Conservation (phyloP, 768 basidiomycete genomes). For the Tylopilus intermedius region DNA sequence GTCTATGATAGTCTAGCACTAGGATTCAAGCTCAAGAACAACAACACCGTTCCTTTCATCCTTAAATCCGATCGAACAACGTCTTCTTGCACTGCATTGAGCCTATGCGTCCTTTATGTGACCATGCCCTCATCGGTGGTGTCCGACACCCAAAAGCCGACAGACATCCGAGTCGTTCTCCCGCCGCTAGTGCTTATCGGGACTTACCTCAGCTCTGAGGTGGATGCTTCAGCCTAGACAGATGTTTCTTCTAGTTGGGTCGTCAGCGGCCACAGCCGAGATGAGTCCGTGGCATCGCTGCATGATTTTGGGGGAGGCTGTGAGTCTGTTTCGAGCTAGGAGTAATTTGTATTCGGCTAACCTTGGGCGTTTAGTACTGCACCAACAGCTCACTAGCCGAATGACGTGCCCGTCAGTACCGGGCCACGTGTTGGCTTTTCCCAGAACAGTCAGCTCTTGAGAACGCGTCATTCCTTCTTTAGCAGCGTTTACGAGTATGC, state of each 20-base stretch:
- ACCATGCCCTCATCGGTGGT: neutral
- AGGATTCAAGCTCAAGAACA: neutral
- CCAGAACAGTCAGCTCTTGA: slow-evolving; percentile 20
- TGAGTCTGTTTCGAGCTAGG: slow-evolving; percentile 10
- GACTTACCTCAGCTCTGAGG: neutral
- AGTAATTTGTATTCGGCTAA: slow-evolving; percentile 21
- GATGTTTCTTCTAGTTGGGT: neutral
- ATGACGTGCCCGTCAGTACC: neutral
- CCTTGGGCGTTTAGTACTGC: slow-evolving; percentile 1
- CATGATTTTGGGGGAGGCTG: slow-evolving; percentile 4
- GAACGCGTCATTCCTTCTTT: slow-evolving; percentile 12
- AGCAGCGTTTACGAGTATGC: slow-evolving; percentile 9
- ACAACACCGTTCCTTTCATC: no score
- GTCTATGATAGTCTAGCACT: no score
- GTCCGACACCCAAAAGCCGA: slow-evolving; percentile 9
- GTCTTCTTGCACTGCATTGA: neutral
- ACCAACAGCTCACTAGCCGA: neutral
- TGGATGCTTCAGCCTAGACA: neutral
- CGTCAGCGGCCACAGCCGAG: neutral
- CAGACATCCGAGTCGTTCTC: neutral
- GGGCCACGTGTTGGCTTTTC: slow-evolving; percentile 17
- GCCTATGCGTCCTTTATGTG: neutral
- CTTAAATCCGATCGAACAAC: no score
- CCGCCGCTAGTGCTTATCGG: neutral
- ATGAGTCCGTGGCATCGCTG: neutral